Evolutionary conservation across 1,284 basidiomycete genomes (phyloP).

Genomic region (Pisolithus thermaeus): DNA sequence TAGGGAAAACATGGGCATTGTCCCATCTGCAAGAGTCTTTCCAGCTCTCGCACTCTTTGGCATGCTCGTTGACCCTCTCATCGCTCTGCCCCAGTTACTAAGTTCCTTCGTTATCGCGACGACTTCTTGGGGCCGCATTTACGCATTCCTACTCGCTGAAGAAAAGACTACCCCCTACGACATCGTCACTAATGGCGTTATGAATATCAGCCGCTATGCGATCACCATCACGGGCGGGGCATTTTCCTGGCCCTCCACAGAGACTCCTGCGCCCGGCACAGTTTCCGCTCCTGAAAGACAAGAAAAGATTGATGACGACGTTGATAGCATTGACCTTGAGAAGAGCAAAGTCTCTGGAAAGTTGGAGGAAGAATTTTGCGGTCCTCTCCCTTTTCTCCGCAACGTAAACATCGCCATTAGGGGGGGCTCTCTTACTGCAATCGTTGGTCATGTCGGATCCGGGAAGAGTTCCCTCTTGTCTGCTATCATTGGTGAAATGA

Average conservation of each 20-base stretch:
- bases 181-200: constrained; percentile 1
- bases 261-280: neutral
- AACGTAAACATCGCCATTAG: constrained; percentile 41
- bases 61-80: constrained; percentile 26
- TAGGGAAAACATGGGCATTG: constrained; percentile 20
- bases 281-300: neutral
- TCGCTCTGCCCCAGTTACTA: constrained; percentile 23
- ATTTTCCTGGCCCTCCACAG: constrained; percentile 20
- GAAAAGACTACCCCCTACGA: constrained; percentile 14
- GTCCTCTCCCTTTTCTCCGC: constrained; percentile 25
- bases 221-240: constrained; percentile 18
- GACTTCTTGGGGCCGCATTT: constrained; percentile 26
- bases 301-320: constrained; percentile 8
- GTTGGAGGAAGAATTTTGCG: constrained; percentile 3
- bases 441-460: constrained; percentile 39
- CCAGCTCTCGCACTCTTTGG: constrained; percentile 27
- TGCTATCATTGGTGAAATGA: constrained; percentile 49
- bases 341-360: constrained; percentile 6
- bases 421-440: constrained; percentile 44
- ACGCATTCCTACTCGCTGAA: constrained; percentile 21
- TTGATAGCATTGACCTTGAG: constrained; percentile 9
- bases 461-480: constrained; percentile 38
- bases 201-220: constrained; percentile 13
- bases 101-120: constrained; percentile 33
- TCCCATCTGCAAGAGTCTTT: constrained; percentile 19